Evolutionary conservation across 495 filamentous ascomycete species (phyloP), one percentile per base, ranked within the genome.

Genomic region (Platismatia glauca): DNA sequence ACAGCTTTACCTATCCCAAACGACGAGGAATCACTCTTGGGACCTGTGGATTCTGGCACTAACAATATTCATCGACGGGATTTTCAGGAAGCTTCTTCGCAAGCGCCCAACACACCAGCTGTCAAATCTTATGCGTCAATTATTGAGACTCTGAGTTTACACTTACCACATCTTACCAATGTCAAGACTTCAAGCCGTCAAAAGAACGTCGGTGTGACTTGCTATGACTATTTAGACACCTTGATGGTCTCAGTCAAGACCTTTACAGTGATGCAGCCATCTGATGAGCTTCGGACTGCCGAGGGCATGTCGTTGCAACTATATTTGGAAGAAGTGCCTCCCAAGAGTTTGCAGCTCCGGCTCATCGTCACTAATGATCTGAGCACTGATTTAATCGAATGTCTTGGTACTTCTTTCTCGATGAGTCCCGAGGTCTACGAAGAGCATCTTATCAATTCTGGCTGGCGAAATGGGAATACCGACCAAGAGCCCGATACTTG

Each of bases 381-480:
- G 20, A 39, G 34, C 20, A 38, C 55, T 5, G 55, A 37, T 13
- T 24, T 57, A 7, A 57, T 57, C 24, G 55, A 57, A 57, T 57
- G 55, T 12, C 55, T 57, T 38, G 55, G 55, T 13, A 37, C 33
- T 38, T 57, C 55, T 5, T 35, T 57, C 4, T 37, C 34, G 9
- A 57, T 57, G 18, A 57, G 55, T 38, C 57, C 57, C 31, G 62
- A 64, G 46, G 41, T 60, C 18, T 64, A 60, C 20, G 62, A 64
- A 37, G 62, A 64, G 33, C 62, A 64, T 53, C 38, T 64, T 8
- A 20, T 64, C 8, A 64, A 60, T 34, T 44, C 62, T 34, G 62
- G 62, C 46, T 64, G 62, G 62, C 33, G 46, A 4, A 64, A 39
- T 46, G 35, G 46, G 3, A 13, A 58, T 29, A 29, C 43, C 7